phyloP scores from a whole-genome alignment of 441 rosid species.

The Manihot esculenta region DNA sequence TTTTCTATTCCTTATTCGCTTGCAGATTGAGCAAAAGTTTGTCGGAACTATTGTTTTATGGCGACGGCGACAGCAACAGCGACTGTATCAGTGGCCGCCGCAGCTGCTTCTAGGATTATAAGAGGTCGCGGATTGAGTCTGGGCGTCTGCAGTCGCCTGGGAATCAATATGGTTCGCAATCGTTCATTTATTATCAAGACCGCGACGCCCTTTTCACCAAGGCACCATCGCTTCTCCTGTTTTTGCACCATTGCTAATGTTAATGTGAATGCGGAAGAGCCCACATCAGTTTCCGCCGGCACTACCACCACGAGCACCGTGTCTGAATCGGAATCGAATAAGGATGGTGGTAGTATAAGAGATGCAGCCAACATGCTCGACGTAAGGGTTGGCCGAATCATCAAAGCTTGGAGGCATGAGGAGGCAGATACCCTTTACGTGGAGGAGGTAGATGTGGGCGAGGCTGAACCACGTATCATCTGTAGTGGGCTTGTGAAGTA shows the following conservation, averaged over 20 bases:
- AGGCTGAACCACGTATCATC: slow-evolving; percentile 68
- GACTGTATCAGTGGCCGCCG: slow-evolving; percentile 10
- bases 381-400: slow-evolving; percentile 70
- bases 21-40: too few relatives aligned
- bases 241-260: slow-evolving; percentile 38
- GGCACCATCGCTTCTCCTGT: slow-evolving; percentile 9
- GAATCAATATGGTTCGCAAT: neutral
- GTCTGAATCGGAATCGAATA: slow-evolving; percentile 19
- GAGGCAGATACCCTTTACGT: slow-evolving; percentile 90
- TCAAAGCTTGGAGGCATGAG: slow-evolving; percentile 88
- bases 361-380: slow-evolving; percentile 69
- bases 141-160: neutral
- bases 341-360: slow-evolving; percentile 26
- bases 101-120: slow-evolving; percentile 5
- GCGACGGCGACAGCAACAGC: slow-evolving; percentile 10
- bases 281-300: slow-evolving; percentile 7
- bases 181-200: neutral
- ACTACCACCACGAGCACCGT: slow-evolving; percentile 20
- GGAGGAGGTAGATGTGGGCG: slow-evolving; percentile 87
- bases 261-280: slow-evolving; percentile 17
- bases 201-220: neutral
- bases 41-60: neutral
- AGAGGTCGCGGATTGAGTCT: neutral
- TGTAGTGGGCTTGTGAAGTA: slow-evolving; percentile 92
- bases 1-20: too few relatives aligned